A percentile compares a stretch with the other conserved stretches of the same genome.
Conservation (phyloP, 2,329 filamentous ascomycete genomes). For the Hypoxylon sp. region DNA sequence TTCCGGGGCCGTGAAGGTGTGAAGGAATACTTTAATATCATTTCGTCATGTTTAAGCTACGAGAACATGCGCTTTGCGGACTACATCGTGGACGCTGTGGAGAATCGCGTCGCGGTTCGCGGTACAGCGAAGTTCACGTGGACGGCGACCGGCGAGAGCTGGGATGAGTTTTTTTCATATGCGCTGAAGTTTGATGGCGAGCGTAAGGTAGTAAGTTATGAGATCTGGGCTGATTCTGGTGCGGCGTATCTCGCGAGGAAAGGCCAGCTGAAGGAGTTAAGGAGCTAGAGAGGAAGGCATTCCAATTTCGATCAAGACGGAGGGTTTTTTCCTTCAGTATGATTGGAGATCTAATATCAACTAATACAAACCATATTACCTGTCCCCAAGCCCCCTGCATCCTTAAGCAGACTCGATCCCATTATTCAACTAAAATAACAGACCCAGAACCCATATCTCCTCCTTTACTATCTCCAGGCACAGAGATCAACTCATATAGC, state of each 20-base stretch:
- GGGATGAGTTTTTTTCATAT: conserved; percentile 57
- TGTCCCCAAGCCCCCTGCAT: neutral
- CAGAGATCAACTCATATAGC: neutral
- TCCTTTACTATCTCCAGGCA: neutral
- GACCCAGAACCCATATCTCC: neutral
- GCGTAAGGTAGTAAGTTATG: conserved; percentile 52
- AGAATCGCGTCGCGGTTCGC: conserved; percentile 51
- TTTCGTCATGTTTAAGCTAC: conserved; percentile 50
- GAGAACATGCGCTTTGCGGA: conserved; percentile 54
- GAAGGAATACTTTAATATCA: conserved; percentile 50
- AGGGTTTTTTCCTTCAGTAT: neutral
- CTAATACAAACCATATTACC: neutral
- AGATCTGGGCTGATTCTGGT: conserved; percentile 58
- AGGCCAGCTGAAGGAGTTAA: conserved; percentile 64
- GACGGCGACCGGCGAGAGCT: conserved; percentile 53
- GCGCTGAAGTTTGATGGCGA: conserved; percentile 52
- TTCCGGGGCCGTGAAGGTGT: conserved; percentile 53
- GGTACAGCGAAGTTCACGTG: conserved; percentile 55
- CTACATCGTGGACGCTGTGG: conserved; percentile 49
- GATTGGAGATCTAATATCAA: neutral
- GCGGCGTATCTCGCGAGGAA: conserved; percentile 67
- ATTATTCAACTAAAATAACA: neutral
- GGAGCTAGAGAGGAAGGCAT: neutral
- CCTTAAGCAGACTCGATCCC: neutral
- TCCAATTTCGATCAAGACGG: neutral